These are phyloP conservation scores for Acanthamoeba sp. DNA, from an alignment of 208 protist species.

Conservation along the genomic window DNA sequence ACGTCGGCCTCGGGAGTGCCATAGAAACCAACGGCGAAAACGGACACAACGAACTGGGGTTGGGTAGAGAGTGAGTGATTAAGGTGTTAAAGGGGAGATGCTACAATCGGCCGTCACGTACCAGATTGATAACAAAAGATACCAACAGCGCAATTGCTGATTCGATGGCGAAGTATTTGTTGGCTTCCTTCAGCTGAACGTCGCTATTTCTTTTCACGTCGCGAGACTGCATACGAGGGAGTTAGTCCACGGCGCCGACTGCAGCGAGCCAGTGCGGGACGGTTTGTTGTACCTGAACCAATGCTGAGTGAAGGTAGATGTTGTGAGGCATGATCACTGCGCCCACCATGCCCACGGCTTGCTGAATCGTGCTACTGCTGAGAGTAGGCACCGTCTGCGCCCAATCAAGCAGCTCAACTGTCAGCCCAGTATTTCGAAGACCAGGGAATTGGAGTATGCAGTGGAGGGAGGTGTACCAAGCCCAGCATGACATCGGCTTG, in stretches of 20 bases:
- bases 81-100: neutral
- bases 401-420: neutral
- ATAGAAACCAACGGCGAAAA: conserved; percentile 56
- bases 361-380: neutral
- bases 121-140: conserved; percentile 90
- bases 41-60: neutral
- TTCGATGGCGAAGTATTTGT: conserved; percentile 89
- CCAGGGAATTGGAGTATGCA: no score
- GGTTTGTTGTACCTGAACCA: conserved; percentile 82
- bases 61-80: no score
- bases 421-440: no score
- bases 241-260: neutral
- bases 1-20: conserved; percentile 25
- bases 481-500: conserved; percentile 74
- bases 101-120: conserved; percentile 88
- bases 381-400: conserved; percentile 7
- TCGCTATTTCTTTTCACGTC: conserved; percentile 71
- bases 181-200: conserved; percentile 80
- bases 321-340: conserved; percentile 93
- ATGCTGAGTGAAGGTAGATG: conserved; percentile 91
- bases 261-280: neutral
- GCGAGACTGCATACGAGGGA: conserved; percentile 33
- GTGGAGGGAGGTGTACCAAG: neutral
- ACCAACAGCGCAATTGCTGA: conserved; percentile 83
- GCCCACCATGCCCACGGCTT: conserved; percentile 88